Percentiles rank a stretch among this genome's conserved stretches.
These are phyloP conservation scores for Chenopodium quinoa DNA, from an alignment of 148 eudicot genomes.

Conservation along the genomic window DNA sequence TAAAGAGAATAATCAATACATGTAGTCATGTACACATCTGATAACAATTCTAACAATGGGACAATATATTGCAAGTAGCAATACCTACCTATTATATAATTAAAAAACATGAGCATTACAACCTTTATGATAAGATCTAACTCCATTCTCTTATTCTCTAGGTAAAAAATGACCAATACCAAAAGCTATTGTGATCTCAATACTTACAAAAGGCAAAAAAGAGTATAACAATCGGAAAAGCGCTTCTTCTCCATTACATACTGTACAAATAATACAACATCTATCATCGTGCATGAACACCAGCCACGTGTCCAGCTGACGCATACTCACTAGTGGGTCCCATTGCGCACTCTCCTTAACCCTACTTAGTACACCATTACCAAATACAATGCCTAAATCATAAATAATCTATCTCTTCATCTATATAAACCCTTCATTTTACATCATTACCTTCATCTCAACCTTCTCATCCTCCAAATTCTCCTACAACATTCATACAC, in stretches of 20 bases:
- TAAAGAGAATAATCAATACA: no score
- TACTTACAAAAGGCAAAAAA: no score
- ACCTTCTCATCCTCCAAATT: neutral
- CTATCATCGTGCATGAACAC: neutral
- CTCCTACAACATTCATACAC: neutral
- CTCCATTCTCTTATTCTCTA: neutral
- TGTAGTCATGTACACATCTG: no score
- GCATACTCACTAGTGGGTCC: conserved; percentile 28
- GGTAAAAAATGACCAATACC: neutral
- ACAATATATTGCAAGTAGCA: no score
- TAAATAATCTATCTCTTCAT: neutral
- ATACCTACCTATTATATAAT: no score
- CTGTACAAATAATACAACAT: no score
- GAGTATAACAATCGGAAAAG: no score
- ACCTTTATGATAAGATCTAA: no score
- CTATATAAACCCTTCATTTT: neutral
- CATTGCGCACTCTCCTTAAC: conserved; percentile 22
- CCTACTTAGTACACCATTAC: neutral
- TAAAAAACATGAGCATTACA: no score
- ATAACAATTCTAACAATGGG: no score
- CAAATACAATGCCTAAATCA: neutral
- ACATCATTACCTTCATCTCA: neutral
- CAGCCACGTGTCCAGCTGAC: conserved; percentile 32
- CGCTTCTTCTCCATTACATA: neutral
- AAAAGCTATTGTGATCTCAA: no score